Base-by-base conservation (phyloP, 1,284 basidiomycete genomes). In the Omphalotus olearius region DNA sequence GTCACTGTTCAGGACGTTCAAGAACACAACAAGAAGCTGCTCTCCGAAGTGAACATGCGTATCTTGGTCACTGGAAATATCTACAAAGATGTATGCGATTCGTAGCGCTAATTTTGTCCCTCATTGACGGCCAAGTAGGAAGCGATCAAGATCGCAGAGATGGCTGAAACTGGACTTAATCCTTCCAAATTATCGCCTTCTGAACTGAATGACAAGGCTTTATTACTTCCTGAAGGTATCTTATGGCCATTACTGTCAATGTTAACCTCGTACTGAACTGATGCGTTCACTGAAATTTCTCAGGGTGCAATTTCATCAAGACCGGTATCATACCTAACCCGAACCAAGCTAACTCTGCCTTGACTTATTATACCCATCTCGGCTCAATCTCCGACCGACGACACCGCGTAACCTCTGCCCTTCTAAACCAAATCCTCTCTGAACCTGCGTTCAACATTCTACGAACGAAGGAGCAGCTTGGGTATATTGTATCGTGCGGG, bases 381-480 rank as follows among this genome's bases (percentile, higher is more conserved):
- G 91, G 93, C 45, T 74, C 78, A 25, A 64, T 79, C 37, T 70
- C 68, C 2, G 75, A 88, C 58, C 71, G 77, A 30, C 76, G 68
- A n/a, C 67, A 75, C 11, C 79, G 85, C 17, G 82, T 87, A 25
- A 72, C 73, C 1, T 74, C 81, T 43, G 69, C 78, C 6, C 74
- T 92, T 30, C 74, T 90, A 33, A 77, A 78, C 0, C 93, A 93
- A 62, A 88, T 97, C 55, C 74, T 93, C 33, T 74, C 78, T 9
- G 97, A 99, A 63, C 95, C 96, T 0, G 81, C 88, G n/a, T 99
- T 99, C 70, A 88, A 97, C 64, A 75, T 88, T 35, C 79, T 99
- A 38, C 85, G 97, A n/a, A 98, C 96, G 2, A 87, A 94, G 66
- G 93, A 99, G 66, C 97, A 99, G 68, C 79, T 99, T 0, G 97